A percentile compares a stretch with the other conserved stretches of the same genome.
Evolutionary conservation across 2,329 filamentous ascomycete species (phyloP).

Genomic region (Aspergillus versicolor): DNA sequence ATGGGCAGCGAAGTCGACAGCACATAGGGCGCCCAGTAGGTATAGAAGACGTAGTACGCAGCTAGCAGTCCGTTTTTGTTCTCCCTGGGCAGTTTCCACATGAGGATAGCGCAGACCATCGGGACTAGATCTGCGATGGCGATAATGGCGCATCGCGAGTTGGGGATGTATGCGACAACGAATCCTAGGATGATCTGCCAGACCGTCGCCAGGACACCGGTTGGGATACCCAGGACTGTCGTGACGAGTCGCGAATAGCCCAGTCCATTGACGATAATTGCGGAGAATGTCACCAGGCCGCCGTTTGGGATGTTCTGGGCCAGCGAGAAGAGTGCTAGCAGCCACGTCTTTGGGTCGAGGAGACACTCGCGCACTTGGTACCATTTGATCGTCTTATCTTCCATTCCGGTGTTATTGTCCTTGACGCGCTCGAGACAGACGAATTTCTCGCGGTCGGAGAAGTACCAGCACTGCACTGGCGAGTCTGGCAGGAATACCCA

Average conservation of each 20-base stretch:
- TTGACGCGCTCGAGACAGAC: slow-evolving; percentile 22
- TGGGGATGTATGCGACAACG: background rate
- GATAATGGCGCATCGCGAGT: slow-evolving; percentile 1
- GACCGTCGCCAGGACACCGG: background rate
- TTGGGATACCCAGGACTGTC: background rate
- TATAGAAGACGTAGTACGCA: slow-evolving; percentile 9
- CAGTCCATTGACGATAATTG: slow-evolving; percentile 5
- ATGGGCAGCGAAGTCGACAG: background rate
- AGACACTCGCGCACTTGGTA: slow-evolving; percentile 8
- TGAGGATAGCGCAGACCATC: slow-evolving; percentile 1
- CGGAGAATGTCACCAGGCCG: slow-evolving; percentile 1
- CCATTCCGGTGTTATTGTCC: slow-evolving; percentile 18
- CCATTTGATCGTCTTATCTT: slow-evolving; percentile 10
- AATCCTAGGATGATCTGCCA: background rate
- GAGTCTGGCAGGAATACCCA: slow-evolving; percentile 34
- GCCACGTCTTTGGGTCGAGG: slow-evolving; percentile 6
- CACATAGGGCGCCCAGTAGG: slow-evolving; percentile 1
- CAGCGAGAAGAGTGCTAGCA: background rate
- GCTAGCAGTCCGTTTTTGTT: background rate
- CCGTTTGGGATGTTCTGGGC: slow-evolving; percentile 5
- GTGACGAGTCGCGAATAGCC: background rate
- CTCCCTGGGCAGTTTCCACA: background rate
- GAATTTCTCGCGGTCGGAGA: slow-evolving; percentile 37
- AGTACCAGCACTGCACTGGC: slow-evolving; percentile 33
- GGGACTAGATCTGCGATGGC: background rate